Base-by-base conservation (phyloP, 2,329 filamentous ascomycete species). In the Pestalotiopsis sp. region DNA sequence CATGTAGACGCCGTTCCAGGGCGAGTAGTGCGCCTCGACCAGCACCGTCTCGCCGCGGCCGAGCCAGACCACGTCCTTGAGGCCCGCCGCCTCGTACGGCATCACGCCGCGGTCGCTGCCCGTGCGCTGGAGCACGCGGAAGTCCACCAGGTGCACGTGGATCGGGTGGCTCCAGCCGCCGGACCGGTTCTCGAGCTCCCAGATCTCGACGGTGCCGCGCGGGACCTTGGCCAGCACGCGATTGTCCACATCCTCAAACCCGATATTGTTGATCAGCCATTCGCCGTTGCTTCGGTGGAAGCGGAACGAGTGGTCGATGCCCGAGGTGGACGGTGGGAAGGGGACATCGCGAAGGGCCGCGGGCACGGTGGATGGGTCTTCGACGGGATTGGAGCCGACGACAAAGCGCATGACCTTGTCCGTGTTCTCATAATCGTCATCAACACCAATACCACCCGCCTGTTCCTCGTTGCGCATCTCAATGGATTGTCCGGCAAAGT, bases 51-150 rank as follows among this genome's bases (percentile, higher is more conserved):
- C 87, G 20, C 83, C 82, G 0, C 76, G 77, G 11, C 82, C 84
- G 1, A 90, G 80, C 81, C 86, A 86, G 2, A 89, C 86, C 1
- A 89, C 84, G 71, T 90, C 87, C 76, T 90, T 89, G 20, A 88
- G 81, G 0, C 85, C 87, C 0, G 81, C 83, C 2, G 80, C 78
- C 45, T 90, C 88, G 71, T 90, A 89, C 0, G 85, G 81, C 70
- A 81, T 72, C 4, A 89, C 82, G 13, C 72, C 74, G 4, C 81
- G 78, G 23, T 79, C 61, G 11, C 82, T 82, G 11, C 84, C 84
- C 0, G 74, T 82, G 20, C 87, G 84, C 12, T 79, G 80, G 36
- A 89, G 72, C 45, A 90, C 80, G 68, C 85, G 83, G 76, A 90
- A 86, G 72, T 89, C 87, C 63, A 90, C 84, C 0, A 90, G 80